Percentiles rank a stretch among this genome's conserved stretches.
Conservation (phyloP, 2,329 filamentous ascomycete genomes). For the Fusarium pininemorale region DNA sequence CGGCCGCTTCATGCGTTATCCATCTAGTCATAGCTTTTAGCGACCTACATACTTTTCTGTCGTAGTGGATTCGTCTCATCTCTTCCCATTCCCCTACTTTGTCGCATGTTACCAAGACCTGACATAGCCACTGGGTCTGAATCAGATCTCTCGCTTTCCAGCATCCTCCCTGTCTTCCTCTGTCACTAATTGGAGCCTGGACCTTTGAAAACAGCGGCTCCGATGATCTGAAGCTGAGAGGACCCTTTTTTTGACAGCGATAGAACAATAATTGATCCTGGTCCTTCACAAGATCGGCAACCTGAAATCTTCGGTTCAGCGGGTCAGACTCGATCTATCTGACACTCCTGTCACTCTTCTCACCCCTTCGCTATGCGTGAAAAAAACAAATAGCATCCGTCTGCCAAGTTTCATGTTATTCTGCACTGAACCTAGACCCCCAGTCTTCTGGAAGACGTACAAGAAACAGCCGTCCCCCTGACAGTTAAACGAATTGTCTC, state of each 20-base stretch:
- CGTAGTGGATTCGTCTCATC: conserved; percentile 45
- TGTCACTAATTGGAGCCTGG: conserved; percentile 22
- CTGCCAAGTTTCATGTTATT: conserved; percentile 27
- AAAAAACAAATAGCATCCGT: conserved; percentile 30
- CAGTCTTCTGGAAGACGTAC: conserved; percentile 30
- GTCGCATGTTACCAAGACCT: conserved; percentile 28
- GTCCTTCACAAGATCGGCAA: conserved; percentile 33
- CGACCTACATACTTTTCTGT: conserved; percentile 35
- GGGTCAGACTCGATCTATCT: conserved; percentile 35
- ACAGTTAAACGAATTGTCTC: conserved; percentile 20
- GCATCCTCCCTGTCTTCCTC: conserved; percentile 5
- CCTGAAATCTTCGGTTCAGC: conserved; percentile 35
- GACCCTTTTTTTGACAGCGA: conserved; percentile 8
- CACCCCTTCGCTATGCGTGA: conserved; percentile 17
- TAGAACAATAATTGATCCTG: conserved; percentile 24
- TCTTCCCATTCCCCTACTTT: conserved; percentile 35
- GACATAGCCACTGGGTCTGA: conserved; percentile 22
- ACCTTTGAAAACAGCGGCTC: conserved; percentile 21
- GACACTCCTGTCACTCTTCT: conserved; percentile 23
- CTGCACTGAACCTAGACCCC: conserved; percentile 23
- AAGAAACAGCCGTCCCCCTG: conserved; percentile 33
- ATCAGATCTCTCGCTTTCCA: conserved; percentile 24
- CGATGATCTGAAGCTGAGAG: conserved; percentile 29
- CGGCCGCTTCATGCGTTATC: conserved; percentile 41
- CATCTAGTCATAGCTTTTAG: conserved; percentile 39